Conservation (phyloP, 2,329 filamentous ascomycete genomes). For the Pyrenophora seminiperda region DNA sequence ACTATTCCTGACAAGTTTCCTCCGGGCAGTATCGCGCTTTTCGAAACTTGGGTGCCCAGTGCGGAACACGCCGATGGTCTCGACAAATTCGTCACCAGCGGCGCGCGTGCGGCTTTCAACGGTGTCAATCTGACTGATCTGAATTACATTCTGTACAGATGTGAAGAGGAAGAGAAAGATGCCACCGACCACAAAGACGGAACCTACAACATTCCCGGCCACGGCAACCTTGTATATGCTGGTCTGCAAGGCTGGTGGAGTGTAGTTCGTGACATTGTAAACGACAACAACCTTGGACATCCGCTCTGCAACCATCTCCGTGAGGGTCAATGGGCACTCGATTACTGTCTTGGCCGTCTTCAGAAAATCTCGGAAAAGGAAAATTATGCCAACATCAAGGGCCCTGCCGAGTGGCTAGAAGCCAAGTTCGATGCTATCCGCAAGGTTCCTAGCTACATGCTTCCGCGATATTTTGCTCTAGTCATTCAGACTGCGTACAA, state of each 20-base stretch:
- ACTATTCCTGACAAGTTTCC: constrained; percentile 82
- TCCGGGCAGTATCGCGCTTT: constrained; percentile 90
- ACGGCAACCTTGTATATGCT: constrained; percentile 87
- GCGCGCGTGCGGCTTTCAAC: constrained; percentile 77
- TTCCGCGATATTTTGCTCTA: constrained; percentile 91
- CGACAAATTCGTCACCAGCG: constrained; percentile 84
- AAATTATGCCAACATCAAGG: constrained; percentile 66
- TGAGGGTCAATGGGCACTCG: constrained; percentile 87
- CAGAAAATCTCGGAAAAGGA: constrained; percentile 70
- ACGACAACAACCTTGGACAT: constrained; percentile 88
- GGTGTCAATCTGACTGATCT: constrained; percentile 78
- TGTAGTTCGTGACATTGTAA: constrained; percentile 80
- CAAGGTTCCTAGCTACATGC: constrained; percentile 81
- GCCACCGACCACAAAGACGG: constrained; percentile 80
- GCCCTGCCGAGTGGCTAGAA: constrained; percentile 77
- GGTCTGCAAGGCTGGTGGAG: constrained; percentile 99
- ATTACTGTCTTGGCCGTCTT: constrained; percentile 81
- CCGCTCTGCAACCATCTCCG: constrained; percentile 91
- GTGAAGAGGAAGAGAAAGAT: constrained; percentile 85
- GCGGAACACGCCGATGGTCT: constrained; percentile 83
- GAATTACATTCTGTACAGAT: constrained; percentile 90
- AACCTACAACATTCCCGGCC: constrained; percentile 83
- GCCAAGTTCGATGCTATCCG: constrained; percentile 86
- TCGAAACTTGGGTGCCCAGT: constrained; percentile 93
- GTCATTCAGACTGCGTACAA: constrained; percentile 86